Percentiles rank a stretch among this genome's conserved stretches.
Conservation (phyloP, 2,329 filamentous ascomycete species). For the Fonsecaea nubica region DNA sequence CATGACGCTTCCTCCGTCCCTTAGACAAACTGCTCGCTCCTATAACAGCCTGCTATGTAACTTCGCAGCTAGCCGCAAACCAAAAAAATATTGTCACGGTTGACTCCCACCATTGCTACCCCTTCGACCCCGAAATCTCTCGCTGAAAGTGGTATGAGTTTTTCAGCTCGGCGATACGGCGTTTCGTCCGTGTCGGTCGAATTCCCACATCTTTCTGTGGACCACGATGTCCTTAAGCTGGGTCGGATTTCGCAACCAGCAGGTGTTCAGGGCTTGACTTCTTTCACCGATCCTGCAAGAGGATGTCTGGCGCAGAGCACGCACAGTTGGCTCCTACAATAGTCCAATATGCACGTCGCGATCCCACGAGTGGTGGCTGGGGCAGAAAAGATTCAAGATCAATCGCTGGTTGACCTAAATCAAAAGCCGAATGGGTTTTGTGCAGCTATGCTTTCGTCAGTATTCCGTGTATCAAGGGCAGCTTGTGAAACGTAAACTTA, state of each 20-base stretch:
- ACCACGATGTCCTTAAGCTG: neutral
- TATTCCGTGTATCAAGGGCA: neutral
- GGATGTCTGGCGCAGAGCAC: neutral
- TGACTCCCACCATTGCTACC: neutral
- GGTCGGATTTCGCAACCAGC: neutral
- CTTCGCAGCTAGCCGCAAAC: neutral
- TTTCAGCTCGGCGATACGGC: neutral
- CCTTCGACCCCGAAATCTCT: neutral
- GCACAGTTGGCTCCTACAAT: neutral
- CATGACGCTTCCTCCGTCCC: neutral
- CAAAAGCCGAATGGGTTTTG: conserved; percentile 35
- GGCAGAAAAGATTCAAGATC: neutral
- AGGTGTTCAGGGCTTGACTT: neutral
- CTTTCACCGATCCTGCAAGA: neutral
- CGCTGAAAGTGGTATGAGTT: neutral
- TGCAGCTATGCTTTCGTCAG: conserved; percentile 30
- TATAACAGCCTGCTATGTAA: conserved; percentile 7
- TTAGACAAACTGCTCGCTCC: neutral
- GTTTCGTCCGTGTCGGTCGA: neutral
- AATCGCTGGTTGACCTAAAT: neutral
- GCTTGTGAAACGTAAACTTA: conserved; percentile 64
- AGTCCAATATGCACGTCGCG: neutral
- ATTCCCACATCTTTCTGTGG: neutral
- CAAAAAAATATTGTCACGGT: neutral
- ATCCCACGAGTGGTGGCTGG: neutral